Conservation (phyloP, 495 filamentous ascomycete species). For the Terfezia boudieri region DNA sequence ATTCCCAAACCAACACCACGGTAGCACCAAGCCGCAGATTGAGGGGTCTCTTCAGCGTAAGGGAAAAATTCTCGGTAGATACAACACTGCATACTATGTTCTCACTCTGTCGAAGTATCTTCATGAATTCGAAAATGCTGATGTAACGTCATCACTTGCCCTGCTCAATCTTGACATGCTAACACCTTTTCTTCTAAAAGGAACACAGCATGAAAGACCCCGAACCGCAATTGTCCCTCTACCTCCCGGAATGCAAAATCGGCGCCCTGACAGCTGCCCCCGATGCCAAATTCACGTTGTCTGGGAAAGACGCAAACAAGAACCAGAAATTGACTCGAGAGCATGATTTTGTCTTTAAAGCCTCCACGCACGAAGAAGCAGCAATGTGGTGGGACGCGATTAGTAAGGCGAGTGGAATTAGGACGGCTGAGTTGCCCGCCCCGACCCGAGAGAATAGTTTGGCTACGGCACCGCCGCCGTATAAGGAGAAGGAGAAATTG, state of each 20-base stretch:
- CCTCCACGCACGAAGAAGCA: conserved; percentile 7
- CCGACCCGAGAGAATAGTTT: background rate
- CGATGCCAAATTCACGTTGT: conserved; percentile 73
- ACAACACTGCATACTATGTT: conserved; percentile 65
- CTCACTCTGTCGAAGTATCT: conserved; percentile 67
- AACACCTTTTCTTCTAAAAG: background rate
- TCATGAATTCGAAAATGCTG: conserved; percentile 72
- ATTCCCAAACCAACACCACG: conserved; percentile 78
- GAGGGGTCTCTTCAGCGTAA: conserved; percentile 76
- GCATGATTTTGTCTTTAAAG: conserved; percentile 42
- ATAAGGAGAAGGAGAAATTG: no score
- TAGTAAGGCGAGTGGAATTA: background rate
- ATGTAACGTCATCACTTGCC: conserved; percentile 20
- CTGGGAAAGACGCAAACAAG: conserved; percentile 66
- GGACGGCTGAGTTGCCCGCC: background rate
- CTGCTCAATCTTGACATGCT: no score
- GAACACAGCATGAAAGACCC: conserved; percentile 34
- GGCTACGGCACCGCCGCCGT: no score
- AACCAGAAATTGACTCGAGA: conserved; percentile 36
- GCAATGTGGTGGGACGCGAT: background rate
- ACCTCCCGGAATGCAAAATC: conserved; percentile 72
- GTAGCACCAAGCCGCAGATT: conserved; percentile 55
- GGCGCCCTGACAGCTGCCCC: conserved; percentile 30
- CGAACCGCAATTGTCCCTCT: conserved; percentile 64
- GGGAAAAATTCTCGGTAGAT: conserved; percentile 49